Conservation (phyloP, 441 rosid species). For the Pelargonium cotyledonis region DNA sequence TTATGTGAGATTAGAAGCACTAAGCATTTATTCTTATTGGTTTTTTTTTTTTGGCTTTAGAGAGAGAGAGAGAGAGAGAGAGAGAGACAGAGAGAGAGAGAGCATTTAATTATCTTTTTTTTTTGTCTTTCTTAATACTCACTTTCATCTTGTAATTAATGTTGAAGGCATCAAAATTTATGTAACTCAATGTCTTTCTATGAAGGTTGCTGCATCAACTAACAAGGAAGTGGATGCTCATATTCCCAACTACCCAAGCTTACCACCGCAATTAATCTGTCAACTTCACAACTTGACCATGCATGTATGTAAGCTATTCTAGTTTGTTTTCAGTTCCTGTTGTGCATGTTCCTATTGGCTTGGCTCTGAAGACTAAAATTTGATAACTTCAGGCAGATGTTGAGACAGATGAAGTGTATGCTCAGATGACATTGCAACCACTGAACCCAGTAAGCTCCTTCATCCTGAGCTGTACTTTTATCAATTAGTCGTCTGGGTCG, state of each 20-base stretch:
- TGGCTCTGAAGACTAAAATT: slow-evolving; percentile 16
- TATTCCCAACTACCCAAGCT: slow-evolving; percentile 87
- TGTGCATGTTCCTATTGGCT: slow-evolving; percentile 9
- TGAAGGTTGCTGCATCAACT: slow-evolving; percentile 92
- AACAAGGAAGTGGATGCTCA: slow-evolving; percentile 91
- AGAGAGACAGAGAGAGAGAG: no score
- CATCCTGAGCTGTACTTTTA: slow-evolving; percentile 4
- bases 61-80: no score
- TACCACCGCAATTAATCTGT: slow-evolving; percentile 91
- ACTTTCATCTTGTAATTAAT: background rate
- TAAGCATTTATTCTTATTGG: background rate
- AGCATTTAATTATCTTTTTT: no score
- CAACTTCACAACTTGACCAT: slow-evolving; percentile 96
- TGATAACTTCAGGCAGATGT: slow-evolving; percentile 75
- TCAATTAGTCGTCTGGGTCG: background rate
- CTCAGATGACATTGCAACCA: slow-evolving; percentile 97
- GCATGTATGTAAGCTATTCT: slow-evolving; percentile 60
- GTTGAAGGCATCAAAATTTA: background rate
- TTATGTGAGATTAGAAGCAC: background rate
- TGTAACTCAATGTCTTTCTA: background rate
- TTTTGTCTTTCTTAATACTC: no score
- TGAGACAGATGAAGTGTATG: slow-evolving; percentile 96
- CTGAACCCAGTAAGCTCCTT: slow-evolving; percentile 50
- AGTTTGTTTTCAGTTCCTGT: slow-evolving; percentile 10
- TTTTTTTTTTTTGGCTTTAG: no score